phyloP scores from a whole-genome alignment of 768 basidiomycete species.

The Trametes coccinea region DNA sequence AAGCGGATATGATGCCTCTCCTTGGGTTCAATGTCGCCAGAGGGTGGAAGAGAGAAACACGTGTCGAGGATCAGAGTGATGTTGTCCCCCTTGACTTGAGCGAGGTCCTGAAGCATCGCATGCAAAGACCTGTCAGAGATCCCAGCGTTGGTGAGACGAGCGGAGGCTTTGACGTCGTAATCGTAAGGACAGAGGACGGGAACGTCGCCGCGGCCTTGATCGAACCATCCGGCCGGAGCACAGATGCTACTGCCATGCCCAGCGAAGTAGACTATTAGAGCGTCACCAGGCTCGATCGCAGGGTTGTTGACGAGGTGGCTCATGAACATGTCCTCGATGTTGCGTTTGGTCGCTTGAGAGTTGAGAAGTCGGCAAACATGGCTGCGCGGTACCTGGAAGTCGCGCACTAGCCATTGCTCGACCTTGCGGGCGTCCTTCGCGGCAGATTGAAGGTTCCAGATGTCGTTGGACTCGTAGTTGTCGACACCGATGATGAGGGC shows the following conservation, averaged over 20 bases:
- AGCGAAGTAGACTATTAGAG: constrained; percentile 69
- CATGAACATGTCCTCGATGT: constrained; percentile 62
- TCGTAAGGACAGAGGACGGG: constrained; percentile 70
- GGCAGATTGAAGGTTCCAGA: constrained; percentile 69
- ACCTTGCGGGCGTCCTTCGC: constrained; percentile 63
- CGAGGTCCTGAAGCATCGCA: constrained; percentile 60
- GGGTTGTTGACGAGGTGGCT: constrained; percentile 64
- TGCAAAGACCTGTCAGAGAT: constrained; percentile 68
- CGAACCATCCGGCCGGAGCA: constrained; percentile 64
- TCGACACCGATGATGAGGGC: constrained; percentile 72
- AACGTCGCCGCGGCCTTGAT: constrained; percentile 42
- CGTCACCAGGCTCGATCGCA: constrained; percentile 58
- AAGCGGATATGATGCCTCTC: constrained; percentile 55
- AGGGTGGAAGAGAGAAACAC: constrained; percentile 53
- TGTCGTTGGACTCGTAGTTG: constrained; percentile 56
- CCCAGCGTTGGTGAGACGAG: constrained; percentile 51
- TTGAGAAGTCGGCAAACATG: constrained; percentile 61
- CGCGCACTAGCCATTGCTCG: constrained; percentile 55
- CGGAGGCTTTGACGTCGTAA: constrained; percentile 50
- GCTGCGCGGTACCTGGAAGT: constrained; percentile 56
- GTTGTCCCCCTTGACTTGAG: constrained; percentile 62
- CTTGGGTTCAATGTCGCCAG: constrained; percentile 37
- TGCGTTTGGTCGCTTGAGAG: constrained; percentile 57
- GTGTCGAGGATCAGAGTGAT: constrained; percentile 68
- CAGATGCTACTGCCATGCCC: constrained; percentile 66